These are phyloP conservation scores for Dryas octopetala DNA, from an alignment of 306 rosid genomes.

Conservation along the genomic window DNA sequence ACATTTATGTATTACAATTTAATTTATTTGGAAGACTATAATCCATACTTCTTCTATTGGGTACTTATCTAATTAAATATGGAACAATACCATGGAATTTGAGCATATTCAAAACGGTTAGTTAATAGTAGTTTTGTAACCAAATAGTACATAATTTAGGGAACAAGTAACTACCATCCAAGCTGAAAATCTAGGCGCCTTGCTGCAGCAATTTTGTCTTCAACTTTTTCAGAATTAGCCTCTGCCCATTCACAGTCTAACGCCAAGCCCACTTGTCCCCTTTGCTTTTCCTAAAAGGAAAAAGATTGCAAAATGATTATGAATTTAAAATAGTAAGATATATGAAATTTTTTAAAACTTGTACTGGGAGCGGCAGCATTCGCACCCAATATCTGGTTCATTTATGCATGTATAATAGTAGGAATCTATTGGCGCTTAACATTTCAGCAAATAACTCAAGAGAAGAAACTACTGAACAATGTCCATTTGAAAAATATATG, in stretches of 20 bases:
- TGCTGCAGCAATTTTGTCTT: slow-evolving; percentile 74
- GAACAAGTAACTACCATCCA: slow-evolving; percentile 63
- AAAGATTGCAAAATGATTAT: slow-evolving; percentile 18
- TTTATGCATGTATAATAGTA: no score
- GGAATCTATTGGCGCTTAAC: no score
- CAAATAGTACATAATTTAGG: background rate
- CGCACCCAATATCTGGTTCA: no score
- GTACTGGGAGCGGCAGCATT: no score
- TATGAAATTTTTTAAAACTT: no score
- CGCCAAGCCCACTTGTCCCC: slow-evolving; percentile 73
- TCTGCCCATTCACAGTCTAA: slow-evolving; percentile 97
- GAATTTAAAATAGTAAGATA: background rate
- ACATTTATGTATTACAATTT: no score
- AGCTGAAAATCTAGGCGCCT: slow-evolving; percentile 91
- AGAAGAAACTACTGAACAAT: no score
- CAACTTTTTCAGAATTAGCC: slow-evolving; percentile 67
- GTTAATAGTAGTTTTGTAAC: background rate
- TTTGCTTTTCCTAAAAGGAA: slow-evolving; percentile 63
- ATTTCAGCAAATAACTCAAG: no score
- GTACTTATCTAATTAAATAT: background rate
- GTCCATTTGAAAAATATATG: no score
- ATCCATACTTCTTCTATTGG: no score
- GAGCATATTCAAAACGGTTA: background rate
- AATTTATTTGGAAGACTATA: no score
- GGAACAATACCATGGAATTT: background rate